These are phyloP conservation scores for Elongisporangium anandrum DNA, from an alignment of 352 stramenopile species.

Conservation along the genomic window DNA sequence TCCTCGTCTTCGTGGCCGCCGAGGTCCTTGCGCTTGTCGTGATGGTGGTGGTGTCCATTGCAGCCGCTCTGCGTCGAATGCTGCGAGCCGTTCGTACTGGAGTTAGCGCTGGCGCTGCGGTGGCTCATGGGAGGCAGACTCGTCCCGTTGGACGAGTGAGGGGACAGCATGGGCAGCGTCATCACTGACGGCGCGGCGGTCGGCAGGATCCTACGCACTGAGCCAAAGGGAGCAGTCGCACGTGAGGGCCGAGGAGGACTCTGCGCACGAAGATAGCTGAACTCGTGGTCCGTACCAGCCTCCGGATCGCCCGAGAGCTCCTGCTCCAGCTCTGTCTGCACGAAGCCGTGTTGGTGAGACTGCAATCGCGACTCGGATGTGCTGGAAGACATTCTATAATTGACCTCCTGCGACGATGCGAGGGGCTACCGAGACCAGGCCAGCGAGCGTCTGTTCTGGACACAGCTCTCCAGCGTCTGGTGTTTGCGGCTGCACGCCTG, in stretches of 20 bases:
- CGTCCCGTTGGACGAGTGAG: slow-evolving; percentile 8
- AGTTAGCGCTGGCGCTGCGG: slow-evolving; percentile 9
- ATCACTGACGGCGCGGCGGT: background rate
- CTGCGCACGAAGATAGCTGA: background rate
- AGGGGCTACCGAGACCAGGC: background rate
- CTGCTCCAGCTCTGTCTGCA: background rate
- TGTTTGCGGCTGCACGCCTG: background rate
- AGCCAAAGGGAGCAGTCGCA: background rate
- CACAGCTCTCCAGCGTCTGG: background rate
- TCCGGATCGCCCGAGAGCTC: background rate
- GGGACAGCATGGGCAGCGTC: slow-evolving; percentile 7
- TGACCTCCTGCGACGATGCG: background rate
- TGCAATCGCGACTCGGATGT: background rate
- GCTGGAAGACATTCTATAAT: background rate
- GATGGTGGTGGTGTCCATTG: slow-evolving; percentile 1
- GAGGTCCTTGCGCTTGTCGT: background rate
- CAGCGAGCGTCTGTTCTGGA: background rate
- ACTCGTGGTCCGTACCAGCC: background rate
- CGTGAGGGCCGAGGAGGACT: background rate
- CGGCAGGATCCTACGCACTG: background rate
- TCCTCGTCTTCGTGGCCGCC: background rate
- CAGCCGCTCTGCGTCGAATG: slow-evolving; percentile 14
- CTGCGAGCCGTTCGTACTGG: slow-evolving; percentile 13
- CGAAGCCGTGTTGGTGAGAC: background rate
- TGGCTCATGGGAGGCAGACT: slow-evolving; percentile 11